Percentiles rank a stretch among this genome's conserved stretches.
These are phyloP conservation scores for Apiotrichum veenhuisii DNA, from an alignment of 1,284 basidiomycete species.

Conservation along the genomic window DNA sequence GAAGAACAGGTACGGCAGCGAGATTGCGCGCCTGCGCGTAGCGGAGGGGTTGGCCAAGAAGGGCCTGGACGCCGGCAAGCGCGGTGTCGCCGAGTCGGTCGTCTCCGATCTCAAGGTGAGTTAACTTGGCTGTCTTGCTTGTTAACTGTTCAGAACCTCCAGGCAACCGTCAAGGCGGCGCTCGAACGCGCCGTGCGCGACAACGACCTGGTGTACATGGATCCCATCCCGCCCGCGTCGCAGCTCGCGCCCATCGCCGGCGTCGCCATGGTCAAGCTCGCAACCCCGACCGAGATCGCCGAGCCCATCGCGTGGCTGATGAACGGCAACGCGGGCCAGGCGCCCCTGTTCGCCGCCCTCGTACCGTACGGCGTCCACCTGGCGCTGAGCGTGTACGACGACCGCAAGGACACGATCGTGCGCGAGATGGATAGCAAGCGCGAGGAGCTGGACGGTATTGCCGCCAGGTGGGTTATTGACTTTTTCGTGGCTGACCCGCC, in stretches of 20 bases:
- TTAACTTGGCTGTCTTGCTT: not conserved
- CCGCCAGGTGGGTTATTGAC: conserved; percentile 57
- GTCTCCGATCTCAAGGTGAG: conserved; percentile 71
- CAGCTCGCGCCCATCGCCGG: conserved; percentile 65
- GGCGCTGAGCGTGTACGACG: conserved; percentile 81
- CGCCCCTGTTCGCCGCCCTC: conserved; percentile 70
- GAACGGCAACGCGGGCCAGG: conserved; percentile 54
- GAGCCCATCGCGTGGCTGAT: conserved; percentile 56
- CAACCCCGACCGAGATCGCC: conserved; percentile 60
- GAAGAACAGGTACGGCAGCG: conserved; percentile 74
- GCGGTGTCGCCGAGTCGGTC: conserved; percentile 62
- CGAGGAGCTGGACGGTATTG: conserved; percentile 63
- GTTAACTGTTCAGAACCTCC: conserved; percentile 58
- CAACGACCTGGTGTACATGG: conserved; percentile 94
- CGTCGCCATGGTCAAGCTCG: conserved; percentile 66
- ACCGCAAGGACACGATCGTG: conserved; percentile 71
- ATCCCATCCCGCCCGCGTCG: conserved; percentile 71
- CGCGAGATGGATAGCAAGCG: conserved; percentile 62
- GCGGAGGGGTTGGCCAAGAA: conserved; percentile 68
- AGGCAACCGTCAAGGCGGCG: conserved; percentile 58
- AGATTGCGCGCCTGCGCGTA: conserved; percentile 68
- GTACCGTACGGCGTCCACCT: conserved; percentile 83
- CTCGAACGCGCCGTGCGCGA: conserved; percentile 73
- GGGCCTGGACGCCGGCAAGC: conserved; percentile 67
- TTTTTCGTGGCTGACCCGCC: conserved; percentile 8